Base-by-base conservation (phyloP, 257 asterid genomes). In the Fraxinus pennsylvanica region DNA sequence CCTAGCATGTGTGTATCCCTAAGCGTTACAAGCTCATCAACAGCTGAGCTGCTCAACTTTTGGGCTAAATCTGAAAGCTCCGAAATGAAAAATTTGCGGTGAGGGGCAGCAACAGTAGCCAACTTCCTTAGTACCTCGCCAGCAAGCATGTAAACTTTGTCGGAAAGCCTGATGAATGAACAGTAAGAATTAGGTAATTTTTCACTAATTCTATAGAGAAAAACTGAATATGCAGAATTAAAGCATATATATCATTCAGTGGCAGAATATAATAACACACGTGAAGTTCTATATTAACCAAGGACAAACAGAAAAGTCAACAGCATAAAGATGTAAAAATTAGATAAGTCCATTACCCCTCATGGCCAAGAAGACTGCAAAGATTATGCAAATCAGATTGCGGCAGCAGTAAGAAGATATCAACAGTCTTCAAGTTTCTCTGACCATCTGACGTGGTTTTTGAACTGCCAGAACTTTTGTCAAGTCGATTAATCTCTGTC, bases 1-100 rank as follows among this genome's bases (percentile, higher is more conserved):
- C 98, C 99, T 80, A 95, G 90, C 98, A 95, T 95, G 81, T 89
- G 91, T 71, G 99, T 93, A 74, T 89, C 92, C 84, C 94, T 86
- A 27, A 95, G 97, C 6, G 97, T 93, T 77, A 87, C 72, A 79
- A 95, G 99, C 82, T 95, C 99, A 72, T 74, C 85, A 5, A 88
- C 94, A 84, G 99, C 98, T 3, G 98, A 88, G 85, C 91, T 84
- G 88, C 99, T 93, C 89, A 93, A 81, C 82, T 87, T 86, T 80
- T 89, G 91, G 79, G 96, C 96, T 36, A 90, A 88, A 79, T 92
- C 89, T n/a, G 99, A 91, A 77, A 95, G 97, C 91, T 95, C 98
- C 76, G 80, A 82, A 79, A 93, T 85, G 78, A 95, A 95, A 82
- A 86, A 91, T 45, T 90, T 91, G 76, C 99, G 90, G 86, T 91